Evolutionary conservation across 176 grass and related monocot genomes (phyloP).

Genomic region (Musa schizocarpa): DNA sequence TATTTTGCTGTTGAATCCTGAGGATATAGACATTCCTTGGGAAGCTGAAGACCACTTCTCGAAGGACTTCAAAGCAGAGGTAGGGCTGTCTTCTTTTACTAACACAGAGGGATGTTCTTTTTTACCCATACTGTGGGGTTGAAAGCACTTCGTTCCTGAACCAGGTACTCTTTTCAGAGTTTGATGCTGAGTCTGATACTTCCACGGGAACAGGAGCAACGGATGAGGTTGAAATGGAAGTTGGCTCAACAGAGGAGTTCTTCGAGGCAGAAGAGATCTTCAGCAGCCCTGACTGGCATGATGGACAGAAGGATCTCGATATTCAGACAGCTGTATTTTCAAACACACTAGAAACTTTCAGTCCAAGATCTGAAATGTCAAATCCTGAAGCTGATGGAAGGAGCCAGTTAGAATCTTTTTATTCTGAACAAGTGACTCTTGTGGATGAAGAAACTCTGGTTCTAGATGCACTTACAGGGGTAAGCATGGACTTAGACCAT

Average conservation of each 20-base stretch:
- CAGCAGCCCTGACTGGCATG: constrained; percentile 52
- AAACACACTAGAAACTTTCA: constrained; percentile 25
- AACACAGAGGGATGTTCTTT: background rate
- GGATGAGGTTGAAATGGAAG: constrained; percentile 43
- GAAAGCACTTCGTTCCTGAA: constrained; percentile 59
- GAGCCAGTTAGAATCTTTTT: constrained; percentile 33
- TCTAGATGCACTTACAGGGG: constrained; percentile 24
- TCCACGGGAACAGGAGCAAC: constrained; percentile 28
- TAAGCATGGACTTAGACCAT: constrained; percentile 2
- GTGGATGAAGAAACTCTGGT: constrained; percentile 25
- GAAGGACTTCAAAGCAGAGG: constrained; percentile 93
- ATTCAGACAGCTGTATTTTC: constrained; percentile 24
- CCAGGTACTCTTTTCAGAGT: constrained; percentile 99
- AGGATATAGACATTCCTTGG: constrained; percentile 75
- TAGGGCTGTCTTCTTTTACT: constrained; percentile 29
- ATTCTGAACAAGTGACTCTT: constrained; percentile 28
- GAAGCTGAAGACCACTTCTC: constrained; percentile 55
- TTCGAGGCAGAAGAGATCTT: constrained; percentile 97
- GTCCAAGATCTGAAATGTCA: constrained; percentile 18
- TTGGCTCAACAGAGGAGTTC: constrained; percentile 60
- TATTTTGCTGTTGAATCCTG: constrained; percentile 61
- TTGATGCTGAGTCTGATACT: constrained; percentile 61
- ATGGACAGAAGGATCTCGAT: constrained; percentile 51
- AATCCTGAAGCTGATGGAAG: constrained; percentile 15
- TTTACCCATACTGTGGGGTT: constrained; percentile 23